Conservation (phyloP, 192 early-diverging fungal species). For the Umbelopsis isabellina region DNA sequence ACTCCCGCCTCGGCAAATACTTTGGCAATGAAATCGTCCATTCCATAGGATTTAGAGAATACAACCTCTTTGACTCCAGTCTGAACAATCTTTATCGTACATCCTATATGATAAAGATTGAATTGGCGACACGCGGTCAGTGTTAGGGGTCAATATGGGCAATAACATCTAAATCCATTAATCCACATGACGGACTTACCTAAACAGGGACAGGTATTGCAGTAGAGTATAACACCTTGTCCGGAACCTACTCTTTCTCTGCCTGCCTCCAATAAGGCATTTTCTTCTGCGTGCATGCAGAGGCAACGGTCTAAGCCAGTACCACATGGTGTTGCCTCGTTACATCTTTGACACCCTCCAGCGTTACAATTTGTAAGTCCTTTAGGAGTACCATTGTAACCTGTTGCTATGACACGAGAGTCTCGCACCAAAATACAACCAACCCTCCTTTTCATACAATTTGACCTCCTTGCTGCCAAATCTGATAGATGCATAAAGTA, state of each 20-base stretch:
- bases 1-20: conserved; percentile 87
- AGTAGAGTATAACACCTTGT: conserved; percentile 82
- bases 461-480: conserved; percentile 85
- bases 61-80: conserved; percentile 91
- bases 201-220: conserved; percentile 89
- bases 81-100: conserved; percentile 97
- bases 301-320: conserved; percentile 83
- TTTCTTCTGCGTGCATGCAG: conserved; percentile 99
- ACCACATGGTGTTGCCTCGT: conserved; percentile 81
- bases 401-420: conserved; percentile 89
- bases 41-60: conserved; percentile 89
- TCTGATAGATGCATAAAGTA: conserved; percentile 97
- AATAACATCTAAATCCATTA: not conserved
- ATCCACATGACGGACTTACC: conserved; percentile 37
- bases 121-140: not conserved
- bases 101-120: conserved; percentile 63
- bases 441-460: conserved; percentile 99
- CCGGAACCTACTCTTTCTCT: conserved; percentile 74
- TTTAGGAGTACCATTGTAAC: conserved; percentile 98
- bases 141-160: too few species aligned
- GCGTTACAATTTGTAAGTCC: conserved; percentile 93
- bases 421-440: conserved; percentile 93
- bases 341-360: conserved; percentile 94
- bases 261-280: conserved; percentile 96
- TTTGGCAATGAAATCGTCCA: conserved; percentile 85